Conservation (phyloP, 805 yeast species). For the Metschnikowia sp. region DNA sequence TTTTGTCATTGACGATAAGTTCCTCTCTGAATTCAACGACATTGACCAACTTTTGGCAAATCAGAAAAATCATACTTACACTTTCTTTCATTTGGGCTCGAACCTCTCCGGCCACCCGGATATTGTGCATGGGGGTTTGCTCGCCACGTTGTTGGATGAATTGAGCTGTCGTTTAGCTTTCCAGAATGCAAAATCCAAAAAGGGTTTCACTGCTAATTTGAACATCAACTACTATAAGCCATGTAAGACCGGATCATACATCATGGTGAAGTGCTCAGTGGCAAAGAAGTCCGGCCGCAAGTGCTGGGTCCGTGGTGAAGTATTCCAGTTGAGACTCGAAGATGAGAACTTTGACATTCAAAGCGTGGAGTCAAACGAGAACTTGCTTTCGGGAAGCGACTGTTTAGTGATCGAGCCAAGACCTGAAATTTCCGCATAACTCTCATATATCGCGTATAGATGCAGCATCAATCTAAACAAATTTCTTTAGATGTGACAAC, state of each 20-base stretch:
- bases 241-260: slow-evolving; percentile 28
- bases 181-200: slow-evolving; percentile 35
- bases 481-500: neutral
- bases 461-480: neutral
- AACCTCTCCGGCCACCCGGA: slow-evolving; percentile 38
- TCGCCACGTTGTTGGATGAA: slow-evolving; percentile 43
- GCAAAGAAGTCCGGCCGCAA: slow-evolving; percentile 35
- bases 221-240: slow-evolving; percentile 40
- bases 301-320: slow-evolving; percentile 37
- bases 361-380: slow-evolving; percentile 20
- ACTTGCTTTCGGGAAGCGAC: slow-evolving; percentile 35
- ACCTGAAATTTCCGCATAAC: too few species aligned
- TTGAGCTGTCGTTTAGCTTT: slow-evolving; percentile 42
- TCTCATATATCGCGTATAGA: neutral
- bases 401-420: slow-evolving; percentile 40
- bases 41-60: slow-evolving; percentile 13
- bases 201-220: slow-evolving; percentile 44
- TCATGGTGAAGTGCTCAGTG: slow-evolving; percentile 34
- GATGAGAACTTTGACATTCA: slow-evolving; percentile 7
- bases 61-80: slow-evolving; percentile 30
- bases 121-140: slow-evolving; percentile 43
- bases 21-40: slow-evolving; percentile 23
- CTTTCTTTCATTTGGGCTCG: slow-evolving; percentile 39
- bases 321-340: slow-evolving; percentile 24
- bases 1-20: slow-evolving; percentile 33